Base-by-base conservation (phyloP, 176 grass and related monocot species). In the Musa itinerans region DNA sequence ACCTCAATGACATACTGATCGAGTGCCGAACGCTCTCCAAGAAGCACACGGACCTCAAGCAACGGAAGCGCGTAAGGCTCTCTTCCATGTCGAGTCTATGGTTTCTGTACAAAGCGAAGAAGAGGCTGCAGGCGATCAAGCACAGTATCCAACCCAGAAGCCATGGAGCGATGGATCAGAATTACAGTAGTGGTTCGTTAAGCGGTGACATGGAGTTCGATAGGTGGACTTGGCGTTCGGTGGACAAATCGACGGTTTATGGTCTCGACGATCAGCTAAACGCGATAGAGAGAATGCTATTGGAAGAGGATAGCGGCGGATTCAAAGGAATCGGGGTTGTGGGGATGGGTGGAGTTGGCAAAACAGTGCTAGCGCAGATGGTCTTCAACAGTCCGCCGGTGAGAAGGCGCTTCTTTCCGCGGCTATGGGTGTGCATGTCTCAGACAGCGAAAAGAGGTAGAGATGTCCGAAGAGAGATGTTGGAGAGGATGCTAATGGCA, bases 401-500 rank as follows among this genome's bases (percentile, higher is more conserved):
- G 1, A 68, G 74, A 69, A 57, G 78, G 14, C 53, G 58, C 73
- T 87, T 77, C 67, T 68, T 48, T 81, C 85, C 85, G 61, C 83
- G 85, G 81, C 79, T 83, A 3, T 87, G 81, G 78, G 69, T 83
- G 56, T 87, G 78, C 73, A 74, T 87, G 20, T 83, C 85, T 49
- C 78, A 63, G 81, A 87, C 85, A 11, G 17, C 48, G 51, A 54
- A 29, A 16, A 27, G 53, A 1, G 68, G 77, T 61, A 48, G 63
- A 24, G 77, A 81, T 48, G 54, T 80, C 68, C 72, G 81, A 54
- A 77, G 48, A 55, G 81, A 87, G 19, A 82, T 87, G 15, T 52
- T 87, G 78, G 81, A 87, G 68, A 72, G 85, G 68, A 83, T 83
- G 48, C 78, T 87, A 63, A 83, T 83, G 78, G 77, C 81, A 20